Percentiles rank a stretch among this genome's conserved stretches.
phyloP scores from a whole-genome alignment of 192 early-diverging fungal genomes.

The Geranomyces michiganensis region DNA sequence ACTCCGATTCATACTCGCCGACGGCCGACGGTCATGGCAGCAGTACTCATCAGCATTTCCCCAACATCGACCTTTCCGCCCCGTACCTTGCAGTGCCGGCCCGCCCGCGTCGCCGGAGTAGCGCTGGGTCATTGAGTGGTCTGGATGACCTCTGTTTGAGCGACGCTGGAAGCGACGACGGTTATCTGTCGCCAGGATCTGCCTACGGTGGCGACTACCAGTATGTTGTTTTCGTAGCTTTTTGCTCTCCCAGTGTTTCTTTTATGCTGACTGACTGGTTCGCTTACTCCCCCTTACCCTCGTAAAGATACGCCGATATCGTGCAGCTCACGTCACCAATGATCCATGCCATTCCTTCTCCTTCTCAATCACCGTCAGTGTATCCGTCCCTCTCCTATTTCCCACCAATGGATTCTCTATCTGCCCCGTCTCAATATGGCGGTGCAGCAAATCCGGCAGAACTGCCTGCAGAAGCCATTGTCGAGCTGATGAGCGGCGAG shows the following conservation, averaged over 20 bases:
- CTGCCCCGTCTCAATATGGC: not conserved
- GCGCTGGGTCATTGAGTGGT: constrained; percentile 15
- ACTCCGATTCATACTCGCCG: not conserved
- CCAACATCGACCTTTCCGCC: constrained; percentile 10
- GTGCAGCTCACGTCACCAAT: constrained; percentile 28
- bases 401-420: not conserved
- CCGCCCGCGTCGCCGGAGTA: not conserved
- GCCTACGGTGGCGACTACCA: not conserved
- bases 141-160: constrained; percentile 15
- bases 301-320: constrained; percentile 17
- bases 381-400: not conserved
- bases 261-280: not conserved
- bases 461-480: constrained; percentile 18
- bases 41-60: not conserved
- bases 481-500: constrained; percentile 3
- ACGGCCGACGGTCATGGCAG: not conserved
- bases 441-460: constrained; percentile 11
- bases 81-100: constrained; percentile 15
- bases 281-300: not conserved
- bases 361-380: constrained; percentile 21
- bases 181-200: constrained; percentile 14
- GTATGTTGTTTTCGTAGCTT: constrained; percentile 6
- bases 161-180: constrained; percentile 15
- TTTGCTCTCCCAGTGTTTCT: not conserved
- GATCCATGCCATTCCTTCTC: constrained; percentile 38